phyloP scores from a whole-genome alignment of 2,329 filamentous ascomycete genomes.

The Pezizomycotina sp. region DNA sequence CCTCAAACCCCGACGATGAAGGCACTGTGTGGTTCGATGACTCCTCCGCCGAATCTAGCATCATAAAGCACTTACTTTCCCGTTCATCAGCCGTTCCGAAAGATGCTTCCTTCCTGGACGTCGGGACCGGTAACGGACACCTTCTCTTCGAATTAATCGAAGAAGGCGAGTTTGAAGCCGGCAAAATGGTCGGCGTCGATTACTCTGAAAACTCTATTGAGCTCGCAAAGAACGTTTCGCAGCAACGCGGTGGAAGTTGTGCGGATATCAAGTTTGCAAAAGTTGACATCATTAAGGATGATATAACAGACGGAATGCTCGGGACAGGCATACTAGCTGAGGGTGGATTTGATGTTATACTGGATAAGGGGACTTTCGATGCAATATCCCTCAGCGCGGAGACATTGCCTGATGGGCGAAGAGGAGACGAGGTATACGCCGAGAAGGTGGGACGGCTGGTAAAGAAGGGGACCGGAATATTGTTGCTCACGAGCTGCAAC shows the following conservation, averaged over 20 bases:
- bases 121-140: slow-evolving; percentile 88
- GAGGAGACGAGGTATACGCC: slow-evolving; percentile 60
- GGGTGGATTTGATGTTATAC: slow-evolving; percentile 65
- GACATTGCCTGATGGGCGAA: slow-evolving; percentile 34
- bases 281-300: slow-evolving; percentile 36
- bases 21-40: slow-evolving; percentile 96
- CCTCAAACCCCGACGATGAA: slow-evolving; percentile 55
- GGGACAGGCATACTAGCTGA: slow-evolving; percentile 20
- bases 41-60: slow-evolving; percentile 67
- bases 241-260: slow-evolving; percentile 26
- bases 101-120: slow-evolving; percentile 54
- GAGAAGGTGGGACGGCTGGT: slow-evolving; percentile 52
- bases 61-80: slow-evolving; percentile 49
- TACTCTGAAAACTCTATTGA: slow-evolving; percentile 61
- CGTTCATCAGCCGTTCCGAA: slow-evolving; percentile 28
- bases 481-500: slow-evolving; percentile 90
- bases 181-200: slow-evolving; percentile 69
- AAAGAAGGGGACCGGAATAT: slow-evolving; percentile 45
- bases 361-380: slow-evolving; percentile 98
- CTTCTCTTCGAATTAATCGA: slow-evolving; percentile 68
- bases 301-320: slow-evolving; percentile 16
- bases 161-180: slow-evolving; percentile 33
- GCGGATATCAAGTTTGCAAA: slow-evolving; percentile 34
- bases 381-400: slow-evolving; percentile 64
- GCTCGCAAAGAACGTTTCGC: slow-evolving; percentile 51